A percentile compares a stretch with the other conserved stretches of the same genome.
Conservation (phyloP, 768 basidiomycete species). For the Phanerodontia chrysosporium region DNA sequence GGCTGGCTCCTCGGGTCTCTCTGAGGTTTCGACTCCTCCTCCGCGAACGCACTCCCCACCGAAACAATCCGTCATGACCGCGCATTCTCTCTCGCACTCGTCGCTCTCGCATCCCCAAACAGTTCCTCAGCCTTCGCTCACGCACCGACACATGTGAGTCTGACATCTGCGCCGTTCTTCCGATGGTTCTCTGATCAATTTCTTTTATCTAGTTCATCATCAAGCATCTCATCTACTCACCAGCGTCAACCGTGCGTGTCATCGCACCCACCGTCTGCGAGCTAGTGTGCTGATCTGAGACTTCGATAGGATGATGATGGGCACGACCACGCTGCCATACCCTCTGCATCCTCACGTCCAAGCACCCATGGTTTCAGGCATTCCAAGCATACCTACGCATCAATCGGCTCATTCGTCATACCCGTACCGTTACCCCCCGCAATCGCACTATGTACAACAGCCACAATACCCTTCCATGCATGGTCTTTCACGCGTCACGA, state of each 20-base stretch:
- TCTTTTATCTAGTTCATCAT: not conserved
- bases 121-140: not conserved
- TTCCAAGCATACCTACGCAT: conserved; percentile 4
- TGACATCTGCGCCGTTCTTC: not conserved
- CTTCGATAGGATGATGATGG: not conserved
- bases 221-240: not conserved
- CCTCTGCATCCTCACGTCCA: not conserved
- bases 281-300: not conserved
- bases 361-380: conserved; percentile 4
- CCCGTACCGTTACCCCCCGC: not conserved
- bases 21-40: conserved; percentile 69
- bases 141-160: conserved; percentile 6
- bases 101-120: not conserved
- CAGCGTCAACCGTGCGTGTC: conserved; percentile 2
- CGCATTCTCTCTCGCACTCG: not conserved
- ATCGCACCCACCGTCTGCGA: not conserved
- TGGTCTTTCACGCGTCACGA: conserved; percentile 3
- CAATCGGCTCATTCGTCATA: conserved; percentile 7
- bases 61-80: conserved; percentile 25
- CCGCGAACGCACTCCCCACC: conserved; percentile 65
- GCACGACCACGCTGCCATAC: not conserved
- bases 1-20: conserved; percentile 68
- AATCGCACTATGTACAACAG: conserved; percentile 6
- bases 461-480: not conserved
- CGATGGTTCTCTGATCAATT: not conserved